Conservation (phyloP, 176 grass and related monocot genomes). For the Rhipidocladum racemiflorum region DNA sequence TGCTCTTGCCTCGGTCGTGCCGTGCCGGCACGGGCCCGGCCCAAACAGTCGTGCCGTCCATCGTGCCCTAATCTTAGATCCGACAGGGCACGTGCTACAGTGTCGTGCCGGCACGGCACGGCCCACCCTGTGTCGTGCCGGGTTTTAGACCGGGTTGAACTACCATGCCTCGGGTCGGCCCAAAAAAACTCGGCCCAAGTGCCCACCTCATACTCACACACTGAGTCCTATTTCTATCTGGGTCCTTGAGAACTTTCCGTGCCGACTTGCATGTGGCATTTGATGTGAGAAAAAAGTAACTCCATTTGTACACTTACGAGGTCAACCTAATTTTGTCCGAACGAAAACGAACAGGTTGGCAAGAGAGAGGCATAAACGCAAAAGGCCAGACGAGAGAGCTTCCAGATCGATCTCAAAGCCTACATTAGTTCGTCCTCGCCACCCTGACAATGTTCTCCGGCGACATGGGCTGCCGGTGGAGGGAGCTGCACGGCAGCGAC, state of each 20-base stretch:
- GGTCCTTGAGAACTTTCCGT: not conserved
- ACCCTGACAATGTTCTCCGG: conserved; percentile 3
- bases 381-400: not conserved
- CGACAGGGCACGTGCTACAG: too few relatives aligned
- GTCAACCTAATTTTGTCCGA: conserved; percentile 22
- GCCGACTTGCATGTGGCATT: not conserved
- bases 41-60: too few relatives aligned
- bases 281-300: not conserved
- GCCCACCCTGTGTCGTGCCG: too few relatives aligned
- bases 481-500: conserved; percentile 64
- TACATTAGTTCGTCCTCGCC: not conserved
- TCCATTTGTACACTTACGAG: not conserved
- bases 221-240: not conserved
- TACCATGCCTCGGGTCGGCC: too few relatives aligned
- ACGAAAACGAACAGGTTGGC: conserved; percentile 20
- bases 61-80: too few relatives aligned
- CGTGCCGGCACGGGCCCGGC: too few relatives aligned
- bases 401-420: not conserved
- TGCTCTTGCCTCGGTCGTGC: too few relatives aligned
- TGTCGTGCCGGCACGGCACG: too few relatives aligned
- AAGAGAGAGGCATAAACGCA: conserved; percentile 12
- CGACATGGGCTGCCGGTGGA: conserved; percentile 52
- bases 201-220: too few relatives aligned
- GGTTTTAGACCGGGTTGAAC: too few relatives aligned
- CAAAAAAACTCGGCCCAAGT: too few relatives aligned